These are phyloP conservation scores for Penicillium simplicissimum DNA, from an alignment of 495 filamentous ascomycete species.

Conservation along the genomic window DNA sequence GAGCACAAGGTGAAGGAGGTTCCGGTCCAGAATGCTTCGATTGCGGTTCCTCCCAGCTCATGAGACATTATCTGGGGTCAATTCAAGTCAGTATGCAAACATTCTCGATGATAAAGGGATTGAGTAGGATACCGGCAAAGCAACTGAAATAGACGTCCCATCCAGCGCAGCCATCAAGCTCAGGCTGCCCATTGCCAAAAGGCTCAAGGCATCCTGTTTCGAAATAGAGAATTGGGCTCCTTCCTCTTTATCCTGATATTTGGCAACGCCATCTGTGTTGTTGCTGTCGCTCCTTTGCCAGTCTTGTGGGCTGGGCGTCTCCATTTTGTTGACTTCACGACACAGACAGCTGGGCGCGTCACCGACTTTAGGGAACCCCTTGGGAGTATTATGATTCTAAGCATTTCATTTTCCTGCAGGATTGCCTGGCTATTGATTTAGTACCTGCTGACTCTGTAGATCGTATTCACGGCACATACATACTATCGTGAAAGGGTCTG, in stretches of 20 bases:
- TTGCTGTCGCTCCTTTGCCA: background rate
- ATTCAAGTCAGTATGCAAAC: background rate
- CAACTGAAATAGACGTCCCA: constrained; percentile 70
- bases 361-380: background rate
- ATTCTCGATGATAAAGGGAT: background rate
- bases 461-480: no score
- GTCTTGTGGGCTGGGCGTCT: background rate
- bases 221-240: background rate
- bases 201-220: constrained; percentile 1
- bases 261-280: background rate
- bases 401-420: background rate
- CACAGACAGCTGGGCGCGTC: background rate
- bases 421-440: no score
- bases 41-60: constrained; percentile 47
- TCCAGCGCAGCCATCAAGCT: constrained; percentile 68
- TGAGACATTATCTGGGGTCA: constrained; percentile 24
- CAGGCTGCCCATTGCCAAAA: constrained; percentile 46
- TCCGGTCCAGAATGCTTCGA: constrained; percentile 58
- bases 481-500: no score
- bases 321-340: constrained; percentile 7
- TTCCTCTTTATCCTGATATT: background rate
- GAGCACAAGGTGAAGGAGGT: constrained; percentile 52
- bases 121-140: constrained; percentile 56
- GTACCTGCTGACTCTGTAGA: no score
- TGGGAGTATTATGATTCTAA: background rate